Evolutionary conservation across 768 basidiomycete species (phyloP).

Genomic region (Cystofilobasidium capitatum): DNA sequence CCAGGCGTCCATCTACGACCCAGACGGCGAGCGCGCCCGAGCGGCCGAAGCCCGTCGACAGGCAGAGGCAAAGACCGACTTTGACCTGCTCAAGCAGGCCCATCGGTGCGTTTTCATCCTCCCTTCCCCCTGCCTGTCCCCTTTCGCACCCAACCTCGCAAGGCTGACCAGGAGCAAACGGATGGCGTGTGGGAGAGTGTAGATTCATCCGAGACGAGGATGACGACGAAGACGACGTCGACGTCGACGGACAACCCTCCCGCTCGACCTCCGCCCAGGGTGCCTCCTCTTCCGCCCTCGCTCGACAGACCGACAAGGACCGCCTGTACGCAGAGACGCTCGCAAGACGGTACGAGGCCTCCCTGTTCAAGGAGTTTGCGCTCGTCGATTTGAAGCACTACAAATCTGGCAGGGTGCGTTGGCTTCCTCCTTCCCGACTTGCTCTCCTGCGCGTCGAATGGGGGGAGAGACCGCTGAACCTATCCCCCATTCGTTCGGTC

Average conservation of each 20-base stretch:
- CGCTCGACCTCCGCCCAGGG: neutral
- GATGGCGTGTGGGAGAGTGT: neutral
- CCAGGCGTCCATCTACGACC: conserved; percentile 28
- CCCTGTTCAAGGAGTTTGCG: conserved; percentile 71
- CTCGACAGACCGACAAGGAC: conserved; percentile 35
- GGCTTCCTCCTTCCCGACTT: neutral
- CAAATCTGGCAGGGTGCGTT: conserved; percentile 72
- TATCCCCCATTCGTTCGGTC: conserved; percentile 1
- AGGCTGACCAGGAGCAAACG: no score
- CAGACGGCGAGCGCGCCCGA: conserved; percentile 15
- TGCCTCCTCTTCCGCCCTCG: conserved; percentile 67
- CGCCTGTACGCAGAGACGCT: conserved; percentile 72
- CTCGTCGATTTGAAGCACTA: conserved; percentile 79
- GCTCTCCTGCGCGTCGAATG: neutral
- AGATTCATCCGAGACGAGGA: conserved; percentile 8
- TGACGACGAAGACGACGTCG: neutral
- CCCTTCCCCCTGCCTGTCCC: neutral
- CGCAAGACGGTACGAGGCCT: conserved; percentile 78
- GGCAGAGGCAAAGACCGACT: conserved; percentile 36
- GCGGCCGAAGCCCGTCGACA: neutral
- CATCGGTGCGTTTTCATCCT: conserved; percentile 28
- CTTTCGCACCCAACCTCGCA: neutral
- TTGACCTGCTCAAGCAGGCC: conserved; percentile 43
- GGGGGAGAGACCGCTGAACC: neutral
- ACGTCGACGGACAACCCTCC: neutral